Evolutionary conservation across 176 grass and related monocot genomes (phyloP), one percentile per base, ranked within the genome.

Genomic region (Phyllostachys edulis): DNA sequence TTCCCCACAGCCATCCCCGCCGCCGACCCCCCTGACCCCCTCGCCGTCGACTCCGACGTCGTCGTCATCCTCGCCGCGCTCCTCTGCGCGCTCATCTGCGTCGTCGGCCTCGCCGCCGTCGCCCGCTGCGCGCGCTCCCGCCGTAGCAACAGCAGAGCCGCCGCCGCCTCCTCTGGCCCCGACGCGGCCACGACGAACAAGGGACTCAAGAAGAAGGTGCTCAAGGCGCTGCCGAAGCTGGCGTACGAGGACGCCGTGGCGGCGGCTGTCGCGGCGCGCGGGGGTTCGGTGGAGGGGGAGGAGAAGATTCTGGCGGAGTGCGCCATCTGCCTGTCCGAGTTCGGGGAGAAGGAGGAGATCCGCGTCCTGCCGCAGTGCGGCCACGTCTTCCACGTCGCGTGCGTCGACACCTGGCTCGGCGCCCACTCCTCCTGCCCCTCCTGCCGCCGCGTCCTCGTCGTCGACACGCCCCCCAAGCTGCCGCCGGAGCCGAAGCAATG

Each of bases 331-430:
- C 92, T 94, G 15, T 71, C 83, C 20, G 92, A 91, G 71, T 94
- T 91, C 69, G 92, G 84, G 56, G 92, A 91, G 79, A 39, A 76
- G 80, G 79, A 94, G 89, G 79, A 88, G 86, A 82, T 94, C 46
- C 89, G 92, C 83, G 90, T 89, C 40, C 79, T 94, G 86, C 92
- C 92, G 81, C 92, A 91, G 89, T 94, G 92, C 79, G 92, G 92
- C 74, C 92, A 94, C 68, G 85, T 84, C 5, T 94, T 94, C 86
- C 92, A 94, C 73, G 89, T 94, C 79, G 85, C 41, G 5, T 94
- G 92, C 86, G 86, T 94, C 42, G 92, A 94, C 88, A 89, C 83
- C 67, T 94, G 92, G 92, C 89, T 94, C 56, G 21, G 27, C 77
- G 86, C 63, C 75, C 89, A 91, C 79, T 85, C 92, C 42, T 94